Base-by-base conservation (phyloP, 176 grass and related monocot genomes). In the Eragrostis curvula region DNA sequence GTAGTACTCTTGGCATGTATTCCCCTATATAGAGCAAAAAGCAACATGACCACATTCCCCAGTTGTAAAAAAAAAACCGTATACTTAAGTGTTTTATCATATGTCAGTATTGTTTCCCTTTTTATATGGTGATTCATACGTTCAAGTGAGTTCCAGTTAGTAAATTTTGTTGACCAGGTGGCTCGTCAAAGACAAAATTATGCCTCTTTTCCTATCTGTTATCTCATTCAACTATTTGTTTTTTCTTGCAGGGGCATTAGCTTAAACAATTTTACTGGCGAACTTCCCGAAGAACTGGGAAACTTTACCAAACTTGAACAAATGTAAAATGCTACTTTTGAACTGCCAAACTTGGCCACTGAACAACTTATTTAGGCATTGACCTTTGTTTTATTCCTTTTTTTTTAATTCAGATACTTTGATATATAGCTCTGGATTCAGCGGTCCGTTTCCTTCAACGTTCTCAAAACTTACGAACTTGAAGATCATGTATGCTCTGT, bases 341-440 rank as follows among this genome's bases (percentile, higher is more conserved):
- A 75, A 57, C 29, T 29, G 21, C 21, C 65, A 87, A 44, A 78
- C 46, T 0, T 12, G 42, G 45, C 25, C 21, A 65, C 30, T 65
- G 11, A 12, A 63, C 20, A 2, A 51, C 12, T 16, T 65, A 51
- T n/a, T n/a, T 20, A 5, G 3, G 36, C 10, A 60, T 9, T 0
- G 2, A 74, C 51, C 13, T 73, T 14, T 39, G 0, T 3, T 1
- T 64, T 67, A 68, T 52, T 0, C 48, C 5, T 17, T 48, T 77
- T 78, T 3, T 72, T 66, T 87, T 28, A 71, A 70, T 78, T 59
- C 51, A 98, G 92, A 79, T 94, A 94, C 81, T 63, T 89, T 18
- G 46, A n/a, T n/a, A n/a, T n/a, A 78, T 57, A 97, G 95, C 44
- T 73, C 81, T 85, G 95, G 95, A 51, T 79, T 92, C 43, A 89